Evolutionary conservation across 768 basidiomycete genomes (phyloP).

Genomic region (Auriscalpium vulgare): DNA sequence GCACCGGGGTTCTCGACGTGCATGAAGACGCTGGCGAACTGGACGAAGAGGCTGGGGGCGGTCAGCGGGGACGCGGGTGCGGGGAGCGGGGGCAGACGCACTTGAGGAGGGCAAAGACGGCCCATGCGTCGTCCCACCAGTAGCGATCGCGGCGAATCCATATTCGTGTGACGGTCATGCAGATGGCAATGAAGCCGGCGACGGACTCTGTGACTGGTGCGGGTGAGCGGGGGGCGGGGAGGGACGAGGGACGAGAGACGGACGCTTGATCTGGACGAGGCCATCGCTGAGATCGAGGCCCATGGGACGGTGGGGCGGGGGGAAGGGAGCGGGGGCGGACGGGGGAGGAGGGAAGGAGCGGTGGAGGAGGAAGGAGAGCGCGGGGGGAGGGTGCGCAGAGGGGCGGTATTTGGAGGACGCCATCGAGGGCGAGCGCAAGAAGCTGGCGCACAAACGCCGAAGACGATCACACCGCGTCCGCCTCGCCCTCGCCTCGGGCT

Average conservation of each 20-base stretch:
- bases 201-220: conserved; percentile 18
- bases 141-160: conserved; percentile 17
- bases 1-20: conserved; percentile 17
- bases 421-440: neutral
- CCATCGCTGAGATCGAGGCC: conserved; percentile 10
- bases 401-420: neutral
- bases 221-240: neutral
- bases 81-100: neutral
- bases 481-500: neutral
- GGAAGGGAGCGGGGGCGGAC: neutral
- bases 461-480: neutral
- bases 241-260: too few relatives aligned
- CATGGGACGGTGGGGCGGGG: conserved; percentile 1
- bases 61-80: neutral
- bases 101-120: conserved; percentile 18
- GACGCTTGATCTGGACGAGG: conserved; percentile 14
- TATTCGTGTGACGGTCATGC: conserved; percentile 16
- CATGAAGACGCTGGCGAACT: conserved; percentile 20
- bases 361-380: neutral
- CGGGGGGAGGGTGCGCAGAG: neutral
- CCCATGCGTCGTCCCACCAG: conserved; percentile 23
- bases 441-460: neutral
- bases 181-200: conserved; percentile 18
- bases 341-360: neutral
- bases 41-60: conserved; percentile 10